phyloP scores from a whole-genome alignment of 2,329 filamentous ascomycete genomes.

The Bipolaris gigantea region DNA sequence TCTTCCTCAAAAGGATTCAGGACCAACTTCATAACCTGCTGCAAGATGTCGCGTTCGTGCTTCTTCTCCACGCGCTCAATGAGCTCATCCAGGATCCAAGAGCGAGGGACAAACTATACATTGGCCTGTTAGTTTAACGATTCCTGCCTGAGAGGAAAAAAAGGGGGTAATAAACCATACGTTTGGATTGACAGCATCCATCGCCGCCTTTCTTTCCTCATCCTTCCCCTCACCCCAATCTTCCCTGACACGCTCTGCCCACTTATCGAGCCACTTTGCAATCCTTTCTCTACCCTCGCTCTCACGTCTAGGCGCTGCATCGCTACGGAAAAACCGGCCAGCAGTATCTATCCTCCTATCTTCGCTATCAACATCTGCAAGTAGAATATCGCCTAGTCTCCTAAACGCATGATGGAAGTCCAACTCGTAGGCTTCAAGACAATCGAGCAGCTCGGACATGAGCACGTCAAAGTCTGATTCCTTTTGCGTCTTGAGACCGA shows the following conservation, averaged over 20 bases:
- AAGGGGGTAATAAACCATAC: background rate
- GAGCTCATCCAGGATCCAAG: conserved; percentile 91
- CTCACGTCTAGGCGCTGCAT: conserved; percentile 59
- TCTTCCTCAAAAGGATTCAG: conserved; percentile 80
- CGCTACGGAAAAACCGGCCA: conserved; percentile 75
- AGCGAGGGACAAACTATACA: conserved; percentile 75
- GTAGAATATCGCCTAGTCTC: conserved; percentile 65
- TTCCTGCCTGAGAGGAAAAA: background rate
- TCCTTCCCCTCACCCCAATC: conserved; percentile 71
- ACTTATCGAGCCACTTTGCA: conserved; percentile 78
- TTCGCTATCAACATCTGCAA: conserved; percentile 66
- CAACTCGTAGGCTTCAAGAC: conserved; percentile 76
- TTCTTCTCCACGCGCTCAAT: conserved; percentile 86
- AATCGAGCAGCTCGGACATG: conserved; percentile 81
- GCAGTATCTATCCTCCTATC: conserved; percentile 67
- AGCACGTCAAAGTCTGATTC: conserved; percentile 77
- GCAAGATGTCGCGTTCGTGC: conserved; percentile 76
- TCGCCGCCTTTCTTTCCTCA: conserved; percentile 51
- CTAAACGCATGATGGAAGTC: conserved; percentile 97
- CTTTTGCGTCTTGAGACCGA: conserved; percentile 72
- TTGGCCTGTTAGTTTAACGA: conserved; percentile 2
- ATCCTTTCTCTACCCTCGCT: conserved; percentile 67
- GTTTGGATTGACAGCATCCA: conserved; percentile 8
- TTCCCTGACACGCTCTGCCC: conserved; percentile 70
- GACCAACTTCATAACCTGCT: conserved; percentile 78